Conservation (phyloP, 352 stramenopile species). For the Phytophthora meadii region DNA sequence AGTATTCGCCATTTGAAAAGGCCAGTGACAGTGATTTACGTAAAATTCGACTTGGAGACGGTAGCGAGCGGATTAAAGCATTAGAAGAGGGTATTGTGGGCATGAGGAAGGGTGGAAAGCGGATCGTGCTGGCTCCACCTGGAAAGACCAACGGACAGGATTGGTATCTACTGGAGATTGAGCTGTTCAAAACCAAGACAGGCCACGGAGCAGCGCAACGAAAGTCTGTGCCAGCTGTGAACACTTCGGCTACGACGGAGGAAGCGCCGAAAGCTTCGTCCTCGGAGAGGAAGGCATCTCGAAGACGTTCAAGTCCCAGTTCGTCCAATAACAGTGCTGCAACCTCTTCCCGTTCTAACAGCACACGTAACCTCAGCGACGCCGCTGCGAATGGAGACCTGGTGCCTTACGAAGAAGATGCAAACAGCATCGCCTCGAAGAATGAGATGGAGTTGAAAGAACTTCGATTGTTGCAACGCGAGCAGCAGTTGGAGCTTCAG, state of each 20-base stretch:
- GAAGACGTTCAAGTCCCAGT: slow-evolving; percentile 42
- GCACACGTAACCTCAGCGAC: slow-evolving; percentile 17
- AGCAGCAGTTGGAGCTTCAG: slow-evolving; percentile 63
- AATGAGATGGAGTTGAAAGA: slow-evolving; percentile 72
- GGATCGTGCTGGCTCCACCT: slow-evolving; percentile 89
- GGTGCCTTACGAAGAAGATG: slow-evolving; percentile 56
- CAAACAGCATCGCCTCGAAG: slow-evolving; percentile 26
- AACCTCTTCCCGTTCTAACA: slow-evolving; percentile 30
- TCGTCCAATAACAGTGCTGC: slow-evolving; percentile 15
- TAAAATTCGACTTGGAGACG: slow-evolving; percentile 83
- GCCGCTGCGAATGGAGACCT: slow-evolving; percentile 47
- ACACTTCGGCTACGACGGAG: slow-evolving; percentile 21
- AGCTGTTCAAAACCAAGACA: slow-evolving; percentile 77
- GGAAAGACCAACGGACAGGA: slow-evolving; percentile 83
- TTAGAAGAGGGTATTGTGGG: slow-evolving; percentile 89
- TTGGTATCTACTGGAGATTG: slow-evolving; percentile 85
- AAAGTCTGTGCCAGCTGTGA: slow-evolving; percentile 37
- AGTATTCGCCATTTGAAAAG: slow-evolving; percentile 84
- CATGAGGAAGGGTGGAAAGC: slow-evolving; percentile 89
- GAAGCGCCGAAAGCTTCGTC: slow-evolving; percentile 19
- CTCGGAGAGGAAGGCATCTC: slow-evolving; percentile 35
- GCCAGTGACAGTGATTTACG: slow-evolving; percentile 52
- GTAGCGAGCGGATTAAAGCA: slow-evolving; percentile 84
- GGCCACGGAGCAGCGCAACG: slow-evolving; percentile 36
- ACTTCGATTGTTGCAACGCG: slow-evolving; percentile 52